Conservation (phyloP, 169 alveolate species). For the Plasmodium relictum region DNA sequence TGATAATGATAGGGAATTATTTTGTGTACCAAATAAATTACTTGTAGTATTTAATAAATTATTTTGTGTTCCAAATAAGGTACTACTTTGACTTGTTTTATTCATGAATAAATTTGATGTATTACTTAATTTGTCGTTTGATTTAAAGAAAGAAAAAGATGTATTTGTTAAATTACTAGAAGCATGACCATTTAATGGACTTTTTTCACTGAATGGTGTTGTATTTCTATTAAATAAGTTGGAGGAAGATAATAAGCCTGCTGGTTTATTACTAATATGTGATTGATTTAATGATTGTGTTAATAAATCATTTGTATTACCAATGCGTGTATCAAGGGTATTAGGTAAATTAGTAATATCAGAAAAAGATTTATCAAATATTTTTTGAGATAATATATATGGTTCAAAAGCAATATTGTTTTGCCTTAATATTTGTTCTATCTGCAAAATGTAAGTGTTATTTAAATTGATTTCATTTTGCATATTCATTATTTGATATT, state of each 20-base stretch:
- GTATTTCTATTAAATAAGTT: background rate
- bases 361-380: slow-evolving; percentile 37
- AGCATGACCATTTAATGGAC: background rate
- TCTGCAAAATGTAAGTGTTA: slow-evolving; percentile 14
- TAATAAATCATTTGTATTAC: background rate
- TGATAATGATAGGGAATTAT: background rate
- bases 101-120: background rate
- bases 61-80: background rate
- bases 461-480: slow-evolving; percentile 50
- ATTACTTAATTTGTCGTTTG: background rate
- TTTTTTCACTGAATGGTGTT: background rate
- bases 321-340: background rate
- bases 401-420: slow-evolving; percentile 55
- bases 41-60: background rate
- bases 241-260: background rate
- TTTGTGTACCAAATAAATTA: background rate
- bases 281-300: background rate
- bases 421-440: slow-evolving; percentile 36
- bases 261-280: background rate
- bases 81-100: background rate
- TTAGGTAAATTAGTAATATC: background rate
- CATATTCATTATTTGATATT: slow-evolving; percentile 19
- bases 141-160: slow-evolving; percentile 1
- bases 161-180: background rate
- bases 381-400: slow-evolving; percentile 34